A percentile compares a stretch with the other conserved stretches of the same genome.
Conservation (phyloP, 371 early-diverging fungal species). For the Apophysomyces elegans region DNA sequence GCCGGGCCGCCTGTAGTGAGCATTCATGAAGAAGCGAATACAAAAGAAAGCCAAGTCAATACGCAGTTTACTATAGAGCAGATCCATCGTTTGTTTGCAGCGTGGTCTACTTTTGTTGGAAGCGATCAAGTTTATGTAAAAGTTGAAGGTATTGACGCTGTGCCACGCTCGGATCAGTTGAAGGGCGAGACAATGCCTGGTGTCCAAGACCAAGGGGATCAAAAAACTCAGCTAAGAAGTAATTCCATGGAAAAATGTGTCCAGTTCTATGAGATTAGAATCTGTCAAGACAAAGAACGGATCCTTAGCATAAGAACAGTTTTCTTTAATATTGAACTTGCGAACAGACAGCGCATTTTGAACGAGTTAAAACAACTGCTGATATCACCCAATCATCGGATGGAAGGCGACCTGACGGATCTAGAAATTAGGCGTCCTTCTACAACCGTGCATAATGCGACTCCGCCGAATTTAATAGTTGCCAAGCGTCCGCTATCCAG, state of each 20-base stretch:
- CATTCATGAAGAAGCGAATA: background rate
- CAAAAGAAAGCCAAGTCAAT: background rate
- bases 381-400: background rate
- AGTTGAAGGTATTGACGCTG: background rate
- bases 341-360: conserved; percentile 33
- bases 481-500: conserved; percentile 46
- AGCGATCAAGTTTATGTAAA: conserved; percentile 21
- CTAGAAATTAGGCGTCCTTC: conserved; percentile 19
- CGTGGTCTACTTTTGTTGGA: conserved; percentile 14
- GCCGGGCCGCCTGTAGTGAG: background rate
- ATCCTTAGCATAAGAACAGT: conserved; percentile 28
- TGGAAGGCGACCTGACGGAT: background rate
- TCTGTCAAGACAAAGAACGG: conserved; percentile 33
- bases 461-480: conserved; percentile 16
- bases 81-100: background rate
- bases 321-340: conserved; percentile 54
- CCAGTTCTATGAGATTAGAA: conserved; percentile 36
- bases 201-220: background rate
- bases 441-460: conserved; percentile 9
- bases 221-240: background rate
- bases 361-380: conserved; percentile 30
- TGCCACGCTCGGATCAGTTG: background rate
- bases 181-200: background rate
- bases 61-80: conserved; percentile 2
- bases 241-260: conserved; percentile 1